Evolutionary conservation across 2,329 filamentous ascomycete species (phyloP), one percentile per base, ranked within the genome.

Genomic region (Akanthomyces uredinophilus): DNA sequence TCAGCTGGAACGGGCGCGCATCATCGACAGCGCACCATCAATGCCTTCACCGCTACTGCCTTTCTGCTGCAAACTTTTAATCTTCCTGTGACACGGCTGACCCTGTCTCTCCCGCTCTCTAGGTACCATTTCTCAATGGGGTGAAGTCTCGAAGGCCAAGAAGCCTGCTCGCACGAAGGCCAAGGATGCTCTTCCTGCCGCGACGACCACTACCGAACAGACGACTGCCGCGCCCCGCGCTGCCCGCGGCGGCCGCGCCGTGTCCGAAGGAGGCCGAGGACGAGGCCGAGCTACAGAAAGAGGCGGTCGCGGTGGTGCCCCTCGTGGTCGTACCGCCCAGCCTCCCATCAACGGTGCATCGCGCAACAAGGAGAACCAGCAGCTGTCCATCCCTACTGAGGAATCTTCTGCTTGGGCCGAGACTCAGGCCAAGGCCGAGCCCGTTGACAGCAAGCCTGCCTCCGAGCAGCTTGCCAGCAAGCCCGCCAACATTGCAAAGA

Each of bases 51-150:
- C 20, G 16, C 29, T 4, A 29, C 27, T 7, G 2, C 18, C 32
- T 27, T 10, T 20, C 13, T 22, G 29, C 55, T 41, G 44, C 22
- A 29, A 29, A 44, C 27, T 5, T 22, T 44, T 16, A 44, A 35
- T 18, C 13, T 4, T n/a, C 54, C 54, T 39, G 39, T 43, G 18
- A 54, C 63, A 39, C 53, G 63, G 64, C 72, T 78, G 67, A 77
- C 57, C 53, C 53, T 27, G 16, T 60, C 39, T 41, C 64, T 64
- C 66, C 61, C 47, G 52, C 67, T 63, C 54, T 63, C 35, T 71
- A 92, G 91, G 91, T 71, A 84, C 86, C 67, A 88, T 93, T 70
- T 87, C 90, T 66, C 90, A 92, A 79, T 95, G 92, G 86, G 88
- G 87, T 69, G 90, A 94, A 75, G 90, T 95, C 68, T 89, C 88